These are phyloP conservation scores for Hyaloperonospora brassicae DNA, from an alignment of 352 stramenopile genomes.

Conservation along the genomic window DNA sequence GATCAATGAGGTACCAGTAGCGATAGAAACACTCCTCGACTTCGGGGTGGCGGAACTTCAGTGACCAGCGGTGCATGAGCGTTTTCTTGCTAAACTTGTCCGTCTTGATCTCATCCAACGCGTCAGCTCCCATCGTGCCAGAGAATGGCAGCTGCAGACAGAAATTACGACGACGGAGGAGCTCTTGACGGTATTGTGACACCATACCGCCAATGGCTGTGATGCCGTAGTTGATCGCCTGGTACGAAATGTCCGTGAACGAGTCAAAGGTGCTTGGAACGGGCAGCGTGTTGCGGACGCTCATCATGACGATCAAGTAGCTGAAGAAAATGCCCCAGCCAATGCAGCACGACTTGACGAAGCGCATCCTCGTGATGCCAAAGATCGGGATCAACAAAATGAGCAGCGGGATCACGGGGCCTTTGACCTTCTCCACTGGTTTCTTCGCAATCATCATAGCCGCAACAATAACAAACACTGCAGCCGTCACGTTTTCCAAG, in stretches of 20 bases:
- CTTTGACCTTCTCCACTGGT: constrained; percentile 55
- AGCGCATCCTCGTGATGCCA: constrained; percentile 78
- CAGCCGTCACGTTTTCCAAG: constrained; percentile 55
- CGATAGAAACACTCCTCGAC: constrained; percentile 78
- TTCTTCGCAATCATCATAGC: constrained; percentile 75
- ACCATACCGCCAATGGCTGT: constrained; percentile 74
- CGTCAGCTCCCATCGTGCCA: constrained; percentile 57
- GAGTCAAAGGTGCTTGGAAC: constrained; percentile 41
- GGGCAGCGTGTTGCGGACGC: constrained; percentile 34
- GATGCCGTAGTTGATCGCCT: constrained; percentile 79
- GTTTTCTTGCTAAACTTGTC: constrained; percentile 66
- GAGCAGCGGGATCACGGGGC: constrained; percentile 64
- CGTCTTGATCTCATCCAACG: constrained; percentile 47
- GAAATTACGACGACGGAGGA: constrained; percentile 68
- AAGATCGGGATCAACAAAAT: constrained; percentile 80
- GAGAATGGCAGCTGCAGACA: constrained; percentile 70
- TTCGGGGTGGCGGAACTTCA: constrained; percentile 61
- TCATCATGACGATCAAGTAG: constrained; percentile 57
- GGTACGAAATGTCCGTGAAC: constrained; percentile 71
- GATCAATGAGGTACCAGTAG: constrained; percentile 83
- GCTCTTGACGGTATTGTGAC: constrained; percentile 76
- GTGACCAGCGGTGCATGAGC: constrained; percentile 58
- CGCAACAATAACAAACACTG: constrained; percentile 52
- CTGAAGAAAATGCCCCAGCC: constrained; percentile 64
- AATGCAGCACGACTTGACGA: constrained; percentile 60